Conservation (phyloP, 805 yeast species). For the Kazachstania martiniae region DNA sequence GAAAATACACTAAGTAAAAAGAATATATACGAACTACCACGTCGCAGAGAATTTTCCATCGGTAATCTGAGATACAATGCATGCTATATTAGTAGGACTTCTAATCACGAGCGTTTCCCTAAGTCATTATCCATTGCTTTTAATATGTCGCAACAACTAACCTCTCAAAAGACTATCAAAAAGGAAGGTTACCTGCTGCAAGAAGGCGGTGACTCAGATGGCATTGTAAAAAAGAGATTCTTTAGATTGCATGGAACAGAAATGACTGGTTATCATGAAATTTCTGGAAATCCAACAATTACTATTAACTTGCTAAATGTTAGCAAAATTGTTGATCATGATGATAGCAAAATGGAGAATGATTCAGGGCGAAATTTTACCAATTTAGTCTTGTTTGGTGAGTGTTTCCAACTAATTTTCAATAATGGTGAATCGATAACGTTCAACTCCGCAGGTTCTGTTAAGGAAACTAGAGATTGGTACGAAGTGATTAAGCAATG, state of each 20-base stretch:
- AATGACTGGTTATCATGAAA: constrained; percentile 67
- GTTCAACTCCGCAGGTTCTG: constrained; percentile 67
- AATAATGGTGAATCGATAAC: constrained; percentile 73
- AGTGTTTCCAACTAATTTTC: constrained; percentile 66
- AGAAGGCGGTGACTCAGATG: constrained; percentile 77
- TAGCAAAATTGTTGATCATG: constrained; percentile 24
- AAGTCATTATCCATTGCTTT: constrained; percentile 51
- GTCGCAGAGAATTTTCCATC: constrained; percentile 43
- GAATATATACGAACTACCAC: constrained; percentile 7
- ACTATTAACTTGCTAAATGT: constrained; percentile 67
- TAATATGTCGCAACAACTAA: constrained; percentile 31
- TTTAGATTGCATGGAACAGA: constrained; percentile 61
- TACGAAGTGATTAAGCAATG: constrained; percentile 45
- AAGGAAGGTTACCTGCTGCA: constrained; percentile 71
- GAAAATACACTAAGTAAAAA: neutral
- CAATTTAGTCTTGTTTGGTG: constrained; percentile 57
- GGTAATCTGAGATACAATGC: constrained; percentile 60
- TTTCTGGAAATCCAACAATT: constrained; percentile 55
- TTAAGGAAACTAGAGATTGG: constrained; percentile 56
- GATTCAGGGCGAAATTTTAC: constrained; percentile 46
- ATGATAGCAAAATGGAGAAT: constrained; percentile 24
- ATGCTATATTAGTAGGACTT: constrained; percentile 57
- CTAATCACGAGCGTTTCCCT: constrained; percentile 54
- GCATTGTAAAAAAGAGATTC: constrained; percentile 46
- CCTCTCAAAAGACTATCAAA: constrained; percentile 23